phyloP scores from a whole-genome alignment of 345 rosid species.

The Camelina neglecta region DNA sequence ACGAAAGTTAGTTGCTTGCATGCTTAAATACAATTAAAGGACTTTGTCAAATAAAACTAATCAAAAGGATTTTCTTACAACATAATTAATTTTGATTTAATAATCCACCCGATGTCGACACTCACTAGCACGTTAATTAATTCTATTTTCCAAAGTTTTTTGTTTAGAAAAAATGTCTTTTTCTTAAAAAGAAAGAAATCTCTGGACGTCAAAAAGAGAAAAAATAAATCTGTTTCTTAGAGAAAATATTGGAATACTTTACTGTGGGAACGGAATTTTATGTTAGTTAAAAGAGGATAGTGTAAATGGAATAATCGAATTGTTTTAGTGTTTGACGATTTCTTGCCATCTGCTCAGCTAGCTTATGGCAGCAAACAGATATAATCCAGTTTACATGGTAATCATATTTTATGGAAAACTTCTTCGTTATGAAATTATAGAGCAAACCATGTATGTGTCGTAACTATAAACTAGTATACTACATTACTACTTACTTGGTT shows the following conservation, averaged over 20 bases:
- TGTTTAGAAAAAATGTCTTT: neutral
- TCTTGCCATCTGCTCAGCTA: neutral
- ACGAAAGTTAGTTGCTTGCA: conserved; percentile 20
- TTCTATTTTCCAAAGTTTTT: conserved; percentile 1
- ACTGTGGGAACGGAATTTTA: neutral
- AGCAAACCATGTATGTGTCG: neutral
- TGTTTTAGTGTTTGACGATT: conserved; percentile 3
- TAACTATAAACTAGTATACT: no score
- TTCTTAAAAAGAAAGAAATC: conserved; percentile 35
- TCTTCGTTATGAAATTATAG: neutral
- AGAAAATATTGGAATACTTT: conserved; percentile 23
- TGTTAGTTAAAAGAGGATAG: neutral
- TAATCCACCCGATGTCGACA: conserved; percentile 46
- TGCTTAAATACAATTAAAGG: neutral
- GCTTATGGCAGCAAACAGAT: neutral
- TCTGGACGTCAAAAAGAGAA: neutral
- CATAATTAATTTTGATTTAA: neutral
- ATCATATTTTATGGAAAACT: neutral
- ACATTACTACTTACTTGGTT: neutral
- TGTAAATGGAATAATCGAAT: conserved; percentile 7
- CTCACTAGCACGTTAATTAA: conserved; percentile 47
- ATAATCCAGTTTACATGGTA: neutral
- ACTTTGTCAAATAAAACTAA: neutral
- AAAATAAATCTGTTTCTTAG: conserved; percentile 23
- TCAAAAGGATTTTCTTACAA: conserved; percentile 18